A percentile compares a stretch with the other conserved stretches of the same genome.
These are phyloP conservation scores for Leishmania amazonensis DNA, from an alignment of 208 protist genomes.

Conservation along the genomic window DNA sequence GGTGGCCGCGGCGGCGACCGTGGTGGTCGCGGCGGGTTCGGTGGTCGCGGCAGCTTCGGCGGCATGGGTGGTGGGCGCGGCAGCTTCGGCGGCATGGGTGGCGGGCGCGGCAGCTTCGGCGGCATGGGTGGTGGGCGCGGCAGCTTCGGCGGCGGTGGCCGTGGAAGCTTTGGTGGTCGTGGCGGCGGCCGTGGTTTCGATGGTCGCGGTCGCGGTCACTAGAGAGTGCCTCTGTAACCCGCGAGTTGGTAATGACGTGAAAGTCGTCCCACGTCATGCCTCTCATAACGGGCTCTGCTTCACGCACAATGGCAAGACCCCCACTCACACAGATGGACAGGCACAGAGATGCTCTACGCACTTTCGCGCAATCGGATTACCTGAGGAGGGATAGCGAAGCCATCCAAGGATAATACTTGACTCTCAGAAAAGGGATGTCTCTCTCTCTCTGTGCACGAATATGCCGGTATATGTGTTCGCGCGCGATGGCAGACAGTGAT, in stretches of 20 bases:
- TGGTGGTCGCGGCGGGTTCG: constrained; percentile 40
- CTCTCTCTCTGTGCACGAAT: neutral
- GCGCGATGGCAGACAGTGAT: neutral
- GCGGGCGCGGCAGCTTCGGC: constrained; percentile 6
- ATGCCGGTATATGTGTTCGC: neutral
- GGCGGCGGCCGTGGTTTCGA: constrained; percentile 45
- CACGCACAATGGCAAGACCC: constrained; percentile 1
- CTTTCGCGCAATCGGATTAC: neutral
- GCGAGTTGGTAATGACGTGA: neutral
- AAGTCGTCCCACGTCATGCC: neutral
- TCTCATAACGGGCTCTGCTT: constrained; percentile 10
- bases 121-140: constrained; percentile 24
- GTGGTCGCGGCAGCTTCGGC: constrained; percentile 37
- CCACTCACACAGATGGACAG: neutral
- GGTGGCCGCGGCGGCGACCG: constrained; percentile 37
- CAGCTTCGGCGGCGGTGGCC: constrained; percentile 22
- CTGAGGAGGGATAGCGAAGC: neutral
- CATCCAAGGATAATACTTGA: neutral
- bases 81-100: constrained; percentile 46
- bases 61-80: constrained; percentile 44
- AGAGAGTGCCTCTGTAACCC: constrained; percentile 5
- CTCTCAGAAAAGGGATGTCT: neutral
- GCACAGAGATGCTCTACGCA: neutral
- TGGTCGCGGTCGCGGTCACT: constrained; percentile 27
- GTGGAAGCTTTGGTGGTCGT: constrained; percentile 28